Evolutionary conservation across 208 protist species (phyloP), one percentile per base, ranked within the genome.

Genomic region (Willaertia magna): DNA sequence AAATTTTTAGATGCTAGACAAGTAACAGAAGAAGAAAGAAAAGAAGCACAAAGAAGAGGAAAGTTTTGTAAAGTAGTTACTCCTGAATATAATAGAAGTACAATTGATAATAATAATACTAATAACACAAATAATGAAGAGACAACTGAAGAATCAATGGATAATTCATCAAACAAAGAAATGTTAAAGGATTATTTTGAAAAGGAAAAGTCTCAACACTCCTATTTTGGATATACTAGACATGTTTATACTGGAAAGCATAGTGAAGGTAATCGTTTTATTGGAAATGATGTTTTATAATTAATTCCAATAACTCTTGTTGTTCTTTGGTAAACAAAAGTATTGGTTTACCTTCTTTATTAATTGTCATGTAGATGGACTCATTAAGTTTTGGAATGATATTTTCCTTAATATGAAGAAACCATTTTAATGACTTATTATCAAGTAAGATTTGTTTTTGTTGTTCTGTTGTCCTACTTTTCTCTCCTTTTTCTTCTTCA

Each of bases 221-320:
- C 76, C 7, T 83, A 49, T 67, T 67, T 86, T 86, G 51, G 52
- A 44, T 59, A 74, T 20, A 74, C 49, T 16, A 74, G 84, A 51
- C 49, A 89, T 12, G 86, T 89, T 2, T 91, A 91, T 82, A 88
- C 34, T 84, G 89, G 89, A 4, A 91, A 90, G 55, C 52, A 82
- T 44, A 88, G 79, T 48, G 89, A 91, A 83, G 89, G 89, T 51
- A 91, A 91, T 79, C 59, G 89, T 42, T 91, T 91, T 40, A 91
- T 91, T 42, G 30, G 34, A 14, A 88, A 91, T 67, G 79, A 90
- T 49, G 81, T 87, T 43, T 86, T 91, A 11, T 91, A 91, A 67
- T 67, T 18, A 12, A 26, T n/a, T 34, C 18, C 22, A 67, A 16
- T 18, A 67, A 7, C 1, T 67, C 55, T 34, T 67, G 55, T n/a